Conservation (phyloP, 2,329 filamentous ascomycete genomes). For the Colletotrichum sp. region DNA sequence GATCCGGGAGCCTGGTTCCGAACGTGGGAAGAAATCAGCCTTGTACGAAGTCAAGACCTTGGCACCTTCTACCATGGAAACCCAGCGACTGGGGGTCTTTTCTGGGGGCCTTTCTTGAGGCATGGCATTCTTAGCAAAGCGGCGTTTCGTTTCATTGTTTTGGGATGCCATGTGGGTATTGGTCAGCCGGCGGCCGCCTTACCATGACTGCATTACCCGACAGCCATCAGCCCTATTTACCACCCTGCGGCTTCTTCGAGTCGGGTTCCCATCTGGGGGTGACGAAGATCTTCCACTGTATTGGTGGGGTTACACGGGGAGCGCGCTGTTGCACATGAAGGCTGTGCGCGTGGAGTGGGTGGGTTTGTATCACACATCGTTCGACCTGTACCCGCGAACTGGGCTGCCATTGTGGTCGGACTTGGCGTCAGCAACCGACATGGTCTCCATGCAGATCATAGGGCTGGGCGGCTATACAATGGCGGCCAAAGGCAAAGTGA, state of each 20-base stretch:
- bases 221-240: background rate
- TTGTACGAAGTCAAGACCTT: background rate
- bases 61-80: background rate
- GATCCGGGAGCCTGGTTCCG: background rate
- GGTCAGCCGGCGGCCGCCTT: background rate
- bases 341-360: background rate
- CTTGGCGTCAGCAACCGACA: background rate
- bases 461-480: slow-evolving; percentile 13
- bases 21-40: background rate
- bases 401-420: background rate
- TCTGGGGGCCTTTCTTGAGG: background rate
- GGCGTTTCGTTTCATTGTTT: background rate
- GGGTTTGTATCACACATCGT: background rate
- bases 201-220: background rate
- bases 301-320: background rate
- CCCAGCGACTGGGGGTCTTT: background rate
- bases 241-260: background rate
- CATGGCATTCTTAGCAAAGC: background rate
- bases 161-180: background rate
- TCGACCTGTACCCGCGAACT: background rate
- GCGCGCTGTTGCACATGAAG: background rate
- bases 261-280: background rate
- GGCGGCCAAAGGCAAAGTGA: background rate
- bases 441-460: background rate
- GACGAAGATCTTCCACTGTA: background rate